Evolutionary conservation across 1,139 yeast species (phyloP).

Genomic region (Wickerhamiella infanticola): DNA sequence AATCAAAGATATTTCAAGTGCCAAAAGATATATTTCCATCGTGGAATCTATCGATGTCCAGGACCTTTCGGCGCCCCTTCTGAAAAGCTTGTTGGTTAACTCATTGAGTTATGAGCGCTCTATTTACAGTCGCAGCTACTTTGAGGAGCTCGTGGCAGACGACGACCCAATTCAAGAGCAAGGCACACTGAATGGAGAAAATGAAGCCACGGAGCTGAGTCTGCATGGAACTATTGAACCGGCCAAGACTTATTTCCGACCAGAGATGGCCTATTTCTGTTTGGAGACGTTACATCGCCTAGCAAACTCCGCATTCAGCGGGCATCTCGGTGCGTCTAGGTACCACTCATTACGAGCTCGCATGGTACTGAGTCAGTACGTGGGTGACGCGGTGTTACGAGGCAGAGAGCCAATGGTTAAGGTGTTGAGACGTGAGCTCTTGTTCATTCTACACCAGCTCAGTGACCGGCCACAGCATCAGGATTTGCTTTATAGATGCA

Average conservation of each 20-base stretch:
- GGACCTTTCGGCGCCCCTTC: conserved; percentile 8
- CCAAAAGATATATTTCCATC: neutral
- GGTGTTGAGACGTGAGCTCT: conserved; percentile 36
- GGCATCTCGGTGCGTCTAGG: conserved; percentile 4
- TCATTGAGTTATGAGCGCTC: conserved; percentile 14
- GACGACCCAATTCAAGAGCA: neutral
- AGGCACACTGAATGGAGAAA: neutral
- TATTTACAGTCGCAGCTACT: conserved; percentile 6
- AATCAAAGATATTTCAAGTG: neutral
- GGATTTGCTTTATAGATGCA: conserved; percentile 5
- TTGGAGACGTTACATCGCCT: conserved; percentile 29
- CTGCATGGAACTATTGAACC: conserved; percentile 36
- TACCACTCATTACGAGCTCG: conserved; percentile 29
- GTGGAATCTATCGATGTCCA: neutral
- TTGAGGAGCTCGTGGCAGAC: neutral
- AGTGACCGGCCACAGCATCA: conserved; percentile 2
- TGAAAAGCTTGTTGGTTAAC: conserved; percentile 13
- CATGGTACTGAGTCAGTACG: conserved; percentile 35
- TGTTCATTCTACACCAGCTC: conserved; percentile 16
- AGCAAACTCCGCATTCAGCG: conserved; percentile 12
- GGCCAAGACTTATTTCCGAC: conserved; percentile 26
- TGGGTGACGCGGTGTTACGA: conserved; percentile 37
- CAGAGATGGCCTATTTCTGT: conserved; percentile 32
- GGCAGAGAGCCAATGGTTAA: conserved; percentile 39
- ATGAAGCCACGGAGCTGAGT: neutral